phyloP scores from a whole-genome alignment of 208 protist species.

The Trypanosoma mega region DNA sequence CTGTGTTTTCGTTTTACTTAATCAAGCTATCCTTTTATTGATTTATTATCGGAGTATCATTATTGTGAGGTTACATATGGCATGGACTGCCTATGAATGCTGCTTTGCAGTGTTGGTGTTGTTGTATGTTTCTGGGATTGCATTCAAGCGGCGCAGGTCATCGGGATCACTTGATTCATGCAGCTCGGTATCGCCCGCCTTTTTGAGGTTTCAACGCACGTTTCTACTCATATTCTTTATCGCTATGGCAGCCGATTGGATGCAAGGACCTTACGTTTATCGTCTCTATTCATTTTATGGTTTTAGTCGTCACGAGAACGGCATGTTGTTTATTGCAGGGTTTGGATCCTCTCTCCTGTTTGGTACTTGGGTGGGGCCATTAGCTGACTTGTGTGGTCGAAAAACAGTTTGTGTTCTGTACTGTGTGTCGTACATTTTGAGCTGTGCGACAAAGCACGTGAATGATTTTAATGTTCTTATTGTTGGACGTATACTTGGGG shows the following conservation, averaged over 20 bases:
- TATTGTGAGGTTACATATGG: not conserved
- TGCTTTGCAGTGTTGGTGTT: not conserved
- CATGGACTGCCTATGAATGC: not conserved
- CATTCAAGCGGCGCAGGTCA: not conserved
- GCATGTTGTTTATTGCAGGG: conserved; percentile 69
- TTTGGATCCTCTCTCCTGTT: conserved; percentile 71
- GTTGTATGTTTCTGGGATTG: not conserved
- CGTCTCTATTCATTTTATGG: conserved; percentile 76
- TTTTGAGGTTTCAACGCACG: conserved; percentile 21
- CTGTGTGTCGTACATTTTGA: conserved; percentile 38
- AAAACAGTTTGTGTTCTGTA: conserved; percentile 33
- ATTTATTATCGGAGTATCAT: not conserved
- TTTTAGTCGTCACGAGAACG: conserved; percentile 55
- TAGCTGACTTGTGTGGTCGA: conserved; percentile 49
- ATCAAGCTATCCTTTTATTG: too few species aligned
- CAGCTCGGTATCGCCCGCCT: not conserved
- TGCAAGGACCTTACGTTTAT: conserved; percentile 84
- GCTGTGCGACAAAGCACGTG: conserved; percentile 35
- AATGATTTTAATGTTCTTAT: conserved; percentile 43
- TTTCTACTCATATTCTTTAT: conserved; percentile 35
- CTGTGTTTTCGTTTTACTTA: not conserved
- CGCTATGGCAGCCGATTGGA: conserved; percentile 37
- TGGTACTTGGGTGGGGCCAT: conserved; percentile 69
- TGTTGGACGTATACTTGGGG: conserved; percentile 68
- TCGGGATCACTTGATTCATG: not conserved